Evolutionary conservation across 2,329 filamentous ascomycete genomes (phyloP).

Genomic region (Talaromyces sp.): DNA sequence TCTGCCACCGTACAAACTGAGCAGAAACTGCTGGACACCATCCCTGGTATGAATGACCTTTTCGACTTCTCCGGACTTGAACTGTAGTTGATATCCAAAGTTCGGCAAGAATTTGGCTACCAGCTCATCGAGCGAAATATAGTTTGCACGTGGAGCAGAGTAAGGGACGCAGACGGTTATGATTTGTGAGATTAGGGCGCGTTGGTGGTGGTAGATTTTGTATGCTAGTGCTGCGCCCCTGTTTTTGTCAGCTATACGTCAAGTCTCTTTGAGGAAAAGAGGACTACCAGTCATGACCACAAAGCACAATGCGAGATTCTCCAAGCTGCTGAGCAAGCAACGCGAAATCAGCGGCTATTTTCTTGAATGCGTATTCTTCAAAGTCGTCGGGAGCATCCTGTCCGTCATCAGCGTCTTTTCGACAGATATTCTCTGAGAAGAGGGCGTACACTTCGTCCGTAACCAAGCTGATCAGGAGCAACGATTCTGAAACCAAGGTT

Average conservation of each 20-base stretch:
- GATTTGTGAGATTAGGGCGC: constrained; percentile 67
- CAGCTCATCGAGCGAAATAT: constrained; percentile 57
- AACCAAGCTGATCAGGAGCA: constrained; percentile 82
- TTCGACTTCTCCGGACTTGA: constrained; percentile 67
- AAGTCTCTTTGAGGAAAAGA: background rate
- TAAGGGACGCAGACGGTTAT: constrained; percentile 83
- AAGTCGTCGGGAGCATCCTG: constrained; percentile 59
- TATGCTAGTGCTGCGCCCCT: constrained; percentile 76
- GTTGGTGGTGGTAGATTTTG: constrained; percentile 70
- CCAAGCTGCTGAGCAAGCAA: constrained; percentile 62
- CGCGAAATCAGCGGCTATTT: constrained; percentile 69
- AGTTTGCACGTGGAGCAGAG: constrained; percentile 52
- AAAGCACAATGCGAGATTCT: constrained; percentile 65
- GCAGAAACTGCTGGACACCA: constrained; percentile 67
- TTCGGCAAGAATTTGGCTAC: constrained; percentile 59
- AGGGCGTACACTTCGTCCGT: constrained; percentile 64
- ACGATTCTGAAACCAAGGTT: constrained; percentile 74
- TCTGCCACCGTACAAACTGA: constrained; percentile 65
- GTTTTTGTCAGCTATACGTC: background rate
- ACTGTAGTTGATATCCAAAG: constrained; percentile 81
- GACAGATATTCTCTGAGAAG: background rate
- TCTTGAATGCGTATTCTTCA: constrained; percentile 67
- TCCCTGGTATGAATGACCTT: constrained; percentile 54
- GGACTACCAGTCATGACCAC: constrained; percentile 77
- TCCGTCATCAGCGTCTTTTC: constrained; percentile 11